These are phyloP conservation scores for Penicillium salamii DNA, from an alignment of 495 filamentous ascomycete species.

Conservation along the genomic window DNA sequence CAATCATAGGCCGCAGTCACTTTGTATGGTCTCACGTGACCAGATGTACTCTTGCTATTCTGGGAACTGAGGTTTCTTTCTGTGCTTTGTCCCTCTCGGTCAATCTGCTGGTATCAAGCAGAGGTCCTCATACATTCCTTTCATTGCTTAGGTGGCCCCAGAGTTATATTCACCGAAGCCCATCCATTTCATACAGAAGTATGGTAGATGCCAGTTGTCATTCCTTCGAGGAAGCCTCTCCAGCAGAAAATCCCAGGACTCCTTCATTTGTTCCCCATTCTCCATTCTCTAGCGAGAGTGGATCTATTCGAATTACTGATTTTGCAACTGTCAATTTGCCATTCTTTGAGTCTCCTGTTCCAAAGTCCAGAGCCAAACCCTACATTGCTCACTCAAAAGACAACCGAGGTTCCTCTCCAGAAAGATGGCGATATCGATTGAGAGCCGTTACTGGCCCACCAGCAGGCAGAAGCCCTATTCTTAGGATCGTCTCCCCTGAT, in stretches of 20 bases:
- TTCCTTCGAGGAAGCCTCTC: constrained; percentile 23
- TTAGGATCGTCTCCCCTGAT: constrained; percentile 47
- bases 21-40: constrained; percentile 4
- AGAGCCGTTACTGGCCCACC: constrained; percentile 7
- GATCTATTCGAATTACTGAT: constrained; percentile 13
- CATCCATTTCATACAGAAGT: constrained; percentile 6
- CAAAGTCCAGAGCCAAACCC: background rate
- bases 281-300: constrained; percentile 5
- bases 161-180: background rate
- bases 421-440: constrained; percentile 16
- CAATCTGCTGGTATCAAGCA: background rate
- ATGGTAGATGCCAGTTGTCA: constrained; percentile 26
- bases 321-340: constrained; percentile 20
- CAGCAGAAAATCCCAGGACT: constrained; percentile 8
- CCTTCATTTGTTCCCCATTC: constrained; percentile 7
- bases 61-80: background rate
- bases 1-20: background rate
- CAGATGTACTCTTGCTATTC: constrained; percentile 3
- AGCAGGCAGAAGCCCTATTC: constrained; percentile 6
- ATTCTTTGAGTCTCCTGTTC: constrained; percentile 15
- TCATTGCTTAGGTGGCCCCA: background rate
- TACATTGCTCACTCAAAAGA: constrained; percentile 7
- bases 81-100: no score
- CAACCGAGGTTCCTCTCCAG: constrained; percentile 7
- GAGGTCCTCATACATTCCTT: constrained; percentile 21